A percentile compares a stretch with the other conserved stretches of the same genome.
These are phyloP conservation scores for Talaromyces wortmannii DNA, from an alignment of 495 filamentous ascomycete genomes.

Conservation along the genomic window DNA sequence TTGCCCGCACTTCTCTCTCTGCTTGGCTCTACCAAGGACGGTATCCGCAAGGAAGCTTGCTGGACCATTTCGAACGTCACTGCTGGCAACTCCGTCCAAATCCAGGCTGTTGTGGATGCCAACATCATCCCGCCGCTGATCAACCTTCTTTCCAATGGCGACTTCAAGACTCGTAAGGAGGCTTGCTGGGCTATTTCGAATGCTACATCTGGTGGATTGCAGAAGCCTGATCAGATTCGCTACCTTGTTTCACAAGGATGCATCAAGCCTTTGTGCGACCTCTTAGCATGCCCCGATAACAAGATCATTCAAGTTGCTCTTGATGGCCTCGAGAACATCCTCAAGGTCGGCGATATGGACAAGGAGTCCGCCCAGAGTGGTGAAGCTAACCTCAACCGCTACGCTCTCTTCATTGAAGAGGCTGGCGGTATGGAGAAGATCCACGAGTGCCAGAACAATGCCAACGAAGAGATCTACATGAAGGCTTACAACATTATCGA, in stretches of 20 bases:
- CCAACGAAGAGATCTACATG: constrained; percentile 99
- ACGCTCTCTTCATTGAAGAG: constrained; percentile 97
- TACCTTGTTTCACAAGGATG: constrained; percentile 89
- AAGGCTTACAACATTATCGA: constrained; percentile 99
- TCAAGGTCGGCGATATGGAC: constrained; percentile 98
- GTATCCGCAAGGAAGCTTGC: constrained; percentile 98
- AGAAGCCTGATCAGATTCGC: constrained; percentile 97
- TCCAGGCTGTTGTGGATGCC: constrained; percentile 94
- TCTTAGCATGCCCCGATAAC: constrained; percentile 95
- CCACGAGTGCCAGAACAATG: constrained; percentile 99
- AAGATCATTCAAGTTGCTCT: constrained; percentile 99
- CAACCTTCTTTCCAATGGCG: constrained; percentile 89
- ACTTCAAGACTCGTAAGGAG: constrained; percentile 99
- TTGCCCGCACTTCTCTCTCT: constrained; percentile 87
- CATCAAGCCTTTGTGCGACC: constrained; percentile 96
- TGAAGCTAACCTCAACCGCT: constrained; percentile 84
- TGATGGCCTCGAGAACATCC: constrained; percentile 97
- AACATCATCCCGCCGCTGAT: constrained; percentile 95
- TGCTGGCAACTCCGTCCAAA: constrained; percentile 95
- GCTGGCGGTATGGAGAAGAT: constrained; percentile 99
- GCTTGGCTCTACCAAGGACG: constrained; percentile 93
- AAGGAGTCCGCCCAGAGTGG: constrained; percentile 69
- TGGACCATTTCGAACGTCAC: constrained; percentile 99
- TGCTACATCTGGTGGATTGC: constrained; percentile 92
- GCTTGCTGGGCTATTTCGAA: constrained; percentile 99